phyloP scores from a whole-genome alignment of 2,329 filamentous ascomycete species.

The Neopestalotiopsis rosae region DNA sequence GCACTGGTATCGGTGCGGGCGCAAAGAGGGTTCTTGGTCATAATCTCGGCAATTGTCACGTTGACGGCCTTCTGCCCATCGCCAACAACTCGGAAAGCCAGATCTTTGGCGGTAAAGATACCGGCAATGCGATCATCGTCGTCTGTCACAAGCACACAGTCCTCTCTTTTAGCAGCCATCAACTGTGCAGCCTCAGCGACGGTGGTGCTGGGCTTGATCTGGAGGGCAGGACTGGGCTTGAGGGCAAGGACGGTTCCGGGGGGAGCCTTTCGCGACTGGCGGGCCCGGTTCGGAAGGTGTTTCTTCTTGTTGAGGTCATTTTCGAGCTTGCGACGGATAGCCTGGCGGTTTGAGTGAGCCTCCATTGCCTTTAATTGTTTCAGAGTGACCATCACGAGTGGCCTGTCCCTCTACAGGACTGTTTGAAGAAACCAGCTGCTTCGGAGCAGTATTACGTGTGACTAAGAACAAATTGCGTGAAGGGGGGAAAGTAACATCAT shows the following conservation, averaged over 20 bases:
- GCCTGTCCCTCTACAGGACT: conserved; percentile 4
- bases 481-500: conserved; percentile 41
- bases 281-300: conserved; percentile 75
- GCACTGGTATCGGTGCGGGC: conserved; percentile 97
- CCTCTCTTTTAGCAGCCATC: conserved; percentile 98
- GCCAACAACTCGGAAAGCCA: conserved; percentile 95
- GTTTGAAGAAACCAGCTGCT: conserved; percentile 4
- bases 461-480: background rate
- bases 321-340: conserved; percentile 96
- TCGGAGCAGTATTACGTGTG: background rate
- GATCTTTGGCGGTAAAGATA: conserved; percentile 98
- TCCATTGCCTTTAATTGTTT: conserved; percentile 26
- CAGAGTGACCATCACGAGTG: conserved; percentile 1
- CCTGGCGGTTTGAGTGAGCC: conserved; percentile 60
- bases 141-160: conserved; percentile 96
- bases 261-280: conserved; percentile 89
- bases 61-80: conserved; percentile 86
- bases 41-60: conserved; percentile 96
- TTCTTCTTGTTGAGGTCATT: conserved; percentile 98
- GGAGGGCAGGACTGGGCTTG: conserved; percentile 92
- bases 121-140: conserved; percentile 97
- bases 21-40: conserved; percentile 99
- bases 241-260: conserved; percentile 95
- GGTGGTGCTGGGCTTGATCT: conserved; percentile 94
- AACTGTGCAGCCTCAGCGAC: conserved; percentile 96